These are phyloP conservation scores for Diddensiella caesifluorescens DNA, from an alignment of 805 yeast species.

Conservation along the genomic window DNA sequence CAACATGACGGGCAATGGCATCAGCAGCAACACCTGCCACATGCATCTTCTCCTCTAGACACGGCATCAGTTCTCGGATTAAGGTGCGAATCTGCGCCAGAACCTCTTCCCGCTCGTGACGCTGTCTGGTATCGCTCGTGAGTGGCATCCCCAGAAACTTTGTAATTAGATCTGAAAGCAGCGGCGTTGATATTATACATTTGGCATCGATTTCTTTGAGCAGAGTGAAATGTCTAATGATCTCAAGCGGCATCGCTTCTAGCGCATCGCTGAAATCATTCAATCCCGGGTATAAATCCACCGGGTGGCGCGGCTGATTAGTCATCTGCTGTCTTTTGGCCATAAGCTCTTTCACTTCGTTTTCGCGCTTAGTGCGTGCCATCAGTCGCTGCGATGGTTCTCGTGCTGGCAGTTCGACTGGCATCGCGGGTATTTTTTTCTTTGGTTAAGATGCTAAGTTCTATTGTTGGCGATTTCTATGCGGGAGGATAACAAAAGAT, in stretches of 20 bases:
- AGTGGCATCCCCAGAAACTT: conserved; percentile 39
- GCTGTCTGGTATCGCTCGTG: conserved; percentile 8
- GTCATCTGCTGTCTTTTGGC: conserved; percentile 1
- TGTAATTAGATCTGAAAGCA: conserved; percentile 50
- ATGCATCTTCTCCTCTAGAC: conserved; percentile 95
- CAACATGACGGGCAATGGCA: conserved; percentile 58
- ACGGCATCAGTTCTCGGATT: conserved; percentile 73
- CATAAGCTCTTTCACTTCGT: conserved; percentile 2
- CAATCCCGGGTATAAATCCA: conserved; percentile 63
- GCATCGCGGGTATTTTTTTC: too few species aligned
- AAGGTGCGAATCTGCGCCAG: conserved; percentile 37
- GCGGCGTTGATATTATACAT: conserved; percentile 70
- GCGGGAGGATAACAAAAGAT: too few species aligned
- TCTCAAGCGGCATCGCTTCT: conserved; percentile 81
- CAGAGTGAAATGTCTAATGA: conserved; percentile 78
- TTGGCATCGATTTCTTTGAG: conserved; percentile 94
- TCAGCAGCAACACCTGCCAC: conserved; percentile 90
- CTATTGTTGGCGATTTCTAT: too few species aligned
- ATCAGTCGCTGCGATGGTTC: conserved; percentile 14
- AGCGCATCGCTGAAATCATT: conserved; percentile 89
- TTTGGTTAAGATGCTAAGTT: too few species aligned
- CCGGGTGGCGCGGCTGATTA: conserved; percentile 1
- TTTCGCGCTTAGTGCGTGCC: conserved; percentile 6
- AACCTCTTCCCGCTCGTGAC: conserved; percentile 25
- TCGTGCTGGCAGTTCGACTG: conserved; percentile 14